Evolutionary conservation across 2,329 filamentous ascomycete species (phyloP).

Genomic region (Phialophora chinensis): DNA sequence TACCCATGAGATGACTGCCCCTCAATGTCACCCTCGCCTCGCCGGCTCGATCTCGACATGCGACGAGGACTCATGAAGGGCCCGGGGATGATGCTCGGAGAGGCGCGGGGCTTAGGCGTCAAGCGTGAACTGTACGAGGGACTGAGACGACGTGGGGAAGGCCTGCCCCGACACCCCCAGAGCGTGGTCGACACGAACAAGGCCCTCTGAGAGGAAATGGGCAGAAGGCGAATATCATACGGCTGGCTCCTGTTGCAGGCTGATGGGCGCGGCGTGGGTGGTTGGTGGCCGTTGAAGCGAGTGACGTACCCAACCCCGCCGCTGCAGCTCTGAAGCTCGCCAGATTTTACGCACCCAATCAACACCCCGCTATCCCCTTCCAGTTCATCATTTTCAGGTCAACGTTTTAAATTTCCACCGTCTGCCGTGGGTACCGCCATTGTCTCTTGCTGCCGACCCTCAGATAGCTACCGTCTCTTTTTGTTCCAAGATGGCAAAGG

Average conservation of each 20-base stretch:
- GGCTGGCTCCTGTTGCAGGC: not conserved
- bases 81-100: not conserved
- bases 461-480: not conserved
- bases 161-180: not conserved
- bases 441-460: not conserved
- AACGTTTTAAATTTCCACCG: not conserved
- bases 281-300: not conserved
- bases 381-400: not conserved
- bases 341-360: not conserved
- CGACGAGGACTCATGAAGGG: not conserved
- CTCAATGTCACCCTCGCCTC: not conserved
- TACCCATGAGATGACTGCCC: not conserved
- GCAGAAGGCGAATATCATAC: not conserved
- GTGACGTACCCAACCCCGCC: not conserved
- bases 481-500: conserved; percentile 63
- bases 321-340: conserved; percentile 1
- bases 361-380: not conserved
- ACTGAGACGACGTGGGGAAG: not conserved
- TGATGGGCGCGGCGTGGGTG: not conserved
- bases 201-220: not conserved
- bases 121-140: not conserved
- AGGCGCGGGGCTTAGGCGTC: not conserved
- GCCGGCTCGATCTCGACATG: not conserved
- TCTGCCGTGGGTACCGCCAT: too few species aligned
- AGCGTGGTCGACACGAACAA: not conserved